Percentiles rank a stretch among this genome's conserved stretches.
Evolutionary conservation across 441 rosid species (phyloP).

Genomic region (Erodium moschatum): DNA sequence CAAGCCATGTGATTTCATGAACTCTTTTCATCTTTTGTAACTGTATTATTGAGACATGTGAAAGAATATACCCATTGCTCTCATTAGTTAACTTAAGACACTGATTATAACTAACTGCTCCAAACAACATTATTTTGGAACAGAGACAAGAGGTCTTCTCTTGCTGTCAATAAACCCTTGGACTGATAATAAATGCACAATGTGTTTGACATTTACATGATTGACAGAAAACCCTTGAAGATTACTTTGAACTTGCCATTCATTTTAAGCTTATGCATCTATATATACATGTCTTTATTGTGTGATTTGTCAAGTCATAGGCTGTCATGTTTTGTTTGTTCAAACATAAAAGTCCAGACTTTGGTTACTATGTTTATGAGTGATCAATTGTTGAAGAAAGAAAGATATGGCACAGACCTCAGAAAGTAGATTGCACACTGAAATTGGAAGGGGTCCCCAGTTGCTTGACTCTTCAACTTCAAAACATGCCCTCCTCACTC

Average conservation of each 20-base stretch:
- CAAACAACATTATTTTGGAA: neutral
- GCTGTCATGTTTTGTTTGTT: neutral
- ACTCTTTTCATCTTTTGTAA: neutral
- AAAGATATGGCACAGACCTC: conserved; percentile 24
- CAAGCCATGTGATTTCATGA: neutral
- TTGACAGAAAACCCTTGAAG: neutral
- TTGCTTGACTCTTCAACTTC: conserved; percentile 36
- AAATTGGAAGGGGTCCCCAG: conserved; percentile 24
- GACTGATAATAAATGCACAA: neutral
- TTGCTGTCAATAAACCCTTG: neutral
- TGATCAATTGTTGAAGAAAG: neutral
- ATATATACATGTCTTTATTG: too few species aligned
- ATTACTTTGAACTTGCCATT: neutral
- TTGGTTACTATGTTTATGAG: neutral
- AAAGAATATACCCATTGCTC: conserved; percentile 1
- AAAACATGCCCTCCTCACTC: conserved; percentile 28
- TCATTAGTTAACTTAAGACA: neutral
- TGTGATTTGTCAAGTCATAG: neutral
- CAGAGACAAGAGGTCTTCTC: neutral
- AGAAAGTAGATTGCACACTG: conserved; percentile 24
- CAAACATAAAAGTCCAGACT: neutral
- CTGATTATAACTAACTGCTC: neutral
- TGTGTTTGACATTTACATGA: neutral
- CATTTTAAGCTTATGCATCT: neutral
- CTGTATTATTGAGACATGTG: neutral